A percentile compares a stretch with the other conserved stretches of the same genome.
Conservation (phyloP, 768 basidiomycete genomes). For the Mrakia gelida region DNA sequence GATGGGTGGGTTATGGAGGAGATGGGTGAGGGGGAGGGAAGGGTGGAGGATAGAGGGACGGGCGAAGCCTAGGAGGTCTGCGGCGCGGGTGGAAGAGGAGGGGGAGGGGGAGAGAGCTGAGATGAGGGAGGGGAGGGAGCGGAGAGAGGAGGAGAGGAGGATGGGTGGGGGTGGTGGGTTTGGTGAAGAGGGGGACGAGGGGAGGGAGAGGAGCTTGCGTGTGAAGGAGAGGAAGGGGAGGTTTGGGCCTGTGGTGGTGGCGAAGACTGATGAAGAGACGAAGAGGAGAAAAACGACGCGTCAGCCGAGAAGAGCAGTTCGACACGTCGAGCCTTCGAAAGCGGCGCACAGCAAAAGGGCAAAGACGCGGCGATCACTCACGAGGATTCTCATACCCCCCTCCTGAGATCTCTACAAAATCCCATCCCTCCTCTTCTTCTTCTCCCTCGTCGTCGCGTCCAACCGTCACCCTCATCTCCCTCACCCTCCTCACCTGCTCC, state of each 20-base stretch:
- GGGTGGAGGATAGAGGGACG: slow-evolving; percentile 63
- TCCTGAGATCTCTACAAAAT: slow-evolving; percentile 84
- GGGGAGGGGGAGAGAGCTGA: slow-evolving; percentile 57
- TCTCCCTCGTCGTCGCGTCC: slow-evolving; percentile 18
- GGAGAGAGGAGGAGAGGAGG: slow-evolving; percentile 77
- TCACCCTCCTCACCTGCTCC: slow-evolving; percentile 7
- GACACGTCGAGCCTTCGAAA: no score
- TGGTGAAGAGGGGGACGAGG: slow-evolving; percentile 31
- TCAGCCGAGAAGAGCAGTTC: not conserved
- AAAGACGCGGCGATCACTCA: slow-evolving; percentile 42
- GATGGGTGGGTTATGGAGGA: slow-evolving; percentile 32
- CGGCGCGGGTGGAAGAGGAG: slow-evolving; percentile 44
- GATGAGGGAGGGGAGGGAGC: slow-evolving; percentile 59
- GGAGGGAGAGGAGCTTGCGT: slow-evolving; percentile 60
- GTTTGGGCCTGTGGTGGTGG: slow-evolving; percentile 26
- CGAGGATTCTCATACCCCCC: slow-evolving; percentile 79
- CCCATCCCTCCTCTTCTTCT: slow-evolving; percentile 62
- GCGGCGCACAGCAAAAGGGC: not conserved
- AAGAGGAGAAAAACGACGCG: not conserved
- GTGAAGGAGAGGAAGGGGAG: slow-evolving; percentile 41
- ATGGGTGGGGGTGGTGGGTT: slow-evolving; percentile 45
- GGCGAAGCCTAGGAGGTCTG: slow-evolving; percentile 73
- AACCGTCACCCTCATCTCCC: slow-evolving; percentile 2
- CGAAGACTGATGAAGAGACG: slow-evolving; percentile 36
- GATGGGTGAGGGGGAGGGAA: slow-evolving; percentile 51